These are phyloP conservation scores for Fusarium sarcochroum DNA, from an alignment of 2,329 filamentous ascomycete species.

Conservation along the genomic window DNA sequence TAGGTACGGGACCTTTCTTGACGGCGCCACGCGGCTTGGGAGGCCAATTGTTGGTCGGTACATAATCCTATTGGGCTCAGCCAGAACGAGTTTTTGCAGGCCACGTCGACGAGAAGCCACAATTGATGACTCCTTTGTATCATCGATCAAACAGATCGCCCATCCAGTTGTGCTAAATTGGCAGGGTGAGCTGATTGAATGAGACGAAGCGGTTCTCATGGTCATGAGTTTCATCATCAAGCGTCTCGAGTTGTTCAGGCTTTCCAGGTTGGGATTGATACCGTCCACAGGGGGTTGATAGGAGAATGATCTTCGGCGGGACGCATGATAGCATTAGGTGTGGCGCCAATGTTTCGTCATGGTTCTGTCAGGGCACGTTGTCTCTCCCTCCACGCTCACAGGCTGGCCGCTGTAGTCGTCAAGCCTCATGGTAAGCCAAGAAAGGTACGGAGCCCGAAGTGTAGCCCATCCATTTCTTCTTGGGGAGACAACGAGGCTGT, in stretches of 20 bases:
- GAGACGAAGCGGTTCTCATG: conserved; percentile 5
- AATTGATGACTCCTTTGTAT: conserved; percentile 22
- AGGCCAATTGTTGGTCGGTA: conserved; percentile 15
- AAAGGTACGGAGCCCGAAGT: conserved; percentile 14
- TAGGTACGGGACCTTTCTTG: conserved; percentile 13
- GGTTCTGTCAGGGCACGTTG: conserved; percentile 39
- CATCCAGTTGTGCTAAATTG: conserved; percentile 3
- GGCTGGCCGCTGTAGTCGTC: conserved; percentile 26
- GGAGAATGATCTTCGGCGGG: conserved; percentile 19
- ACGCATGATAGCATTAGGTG: conserved; percentile 30
- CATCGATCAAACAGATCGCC: conserved; percentile 22
- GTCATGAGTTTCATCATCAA: conserved; percentile 18
- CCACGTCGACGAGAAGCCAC: conserved; percentile 14
- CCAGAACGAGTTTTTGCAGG: conserved; percentile 7
- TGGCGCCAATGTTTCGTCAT: conserved; percentile 43
- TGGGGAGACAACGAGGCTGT: conserved; percentile 25
- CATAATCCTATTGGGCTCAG: conserved; percentile 15
- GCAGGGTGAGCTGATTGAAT: conserved; percentile 10
- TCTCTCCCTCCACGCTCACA: conserved; percentile 33
- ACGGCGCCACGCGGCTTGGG: conserved; percentile 34
- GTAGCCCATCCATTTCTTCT: conserved; percentile 12
- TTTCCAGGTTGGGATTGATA: conserved; percentile 15
- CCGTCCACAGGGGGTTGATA: conserved; percentile 27
- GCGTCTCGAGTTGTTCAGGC: conserved; percentile 24
- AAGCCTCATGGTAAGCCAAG: conserved; percentile 20